Evolutionary conservation across 371 early-diverging fungal genomes (phyloP), one percentile per base, ranked within the genome.

Genomic region (Rhizopus microsporus): DNA sequence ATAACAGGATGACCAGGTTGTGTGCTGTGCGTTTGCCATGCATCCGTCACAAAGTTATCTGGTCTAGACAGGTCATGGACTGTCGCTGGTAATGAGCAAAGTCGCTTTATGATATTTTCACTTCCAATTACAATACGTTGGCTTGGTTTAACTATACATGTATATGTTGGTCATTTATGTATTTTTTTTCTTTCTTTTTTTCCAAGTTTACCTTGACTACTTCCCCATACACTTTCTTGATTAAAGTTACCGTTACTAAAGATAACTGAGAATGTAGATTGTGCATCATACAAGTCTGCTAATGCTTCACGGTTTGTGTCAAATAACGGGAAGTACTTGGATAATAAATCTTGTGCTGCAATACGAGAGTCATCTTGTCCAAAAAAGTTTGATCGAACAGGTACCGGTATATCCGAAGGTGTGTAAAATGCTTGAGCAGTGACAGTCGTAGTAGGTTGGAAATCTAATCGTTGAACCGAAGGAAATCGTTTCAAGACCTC

Each of bases 21-120:
- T 8, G 70, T 63, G 3, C 63, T 65, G 29, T 56, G 33, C 7
- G 66, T 77, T 59, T 86, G 87, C 74, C 78, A 82, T 10, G 80
- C 87, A 54, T 87, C 87, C 7, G 71, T 76, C 5, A 78, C 56
- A 63, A 81, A 75, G 37, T 76, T 72, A 30, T 68, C 67, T 10
- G 72, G 62, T 16, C 68, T 66, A 38, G 76, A 69, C 13, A 78
- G 49, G 51, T 71, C 73, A 54, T 80, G 77, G 2, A 76, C 63
- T 0, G 85, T 82, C 5, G 69, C 62, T 8, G 87, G 87, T 16
- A 87, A 52, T n/a, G 58, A 37, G 0, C 51, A 15, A n/a, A 83
- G 60, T 10, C 69, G 69, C 16, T 72, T 63, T 7, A 75, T 57
- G 32, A 87, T 80, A 6, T 54, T 52, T 33, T 68, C 58, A 40